phyloP scores from a whole-genome alignment of 2,329 filamentous ascomycete species.

The Epichloe gansuensis region DNA sequence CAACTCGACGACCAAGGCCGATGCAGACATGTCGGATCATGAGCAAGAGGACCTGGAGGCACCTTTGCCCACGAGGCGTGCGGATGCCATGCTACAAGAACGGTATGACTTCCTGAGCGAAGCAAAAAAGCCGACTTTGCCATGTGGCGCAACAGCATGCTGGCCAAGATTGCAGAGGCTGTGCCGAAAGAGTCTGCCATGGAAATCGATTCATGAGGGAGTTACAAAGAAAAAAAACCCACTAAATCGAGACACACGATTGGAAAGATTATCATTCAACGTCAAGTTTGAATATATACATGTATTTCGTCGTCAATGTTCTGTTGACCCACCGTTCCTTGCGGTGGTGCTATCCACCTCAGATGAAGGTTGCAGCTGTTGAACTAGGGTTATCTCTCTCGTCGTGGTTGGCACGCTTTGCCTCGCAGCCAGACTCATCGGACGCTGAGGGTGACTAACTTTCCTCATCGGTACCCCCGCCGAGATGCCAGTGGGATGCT shows the following conservation, averaged over 20 bases:
- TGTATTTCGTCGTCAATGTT: neutral
- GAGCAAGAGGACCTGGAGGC: slow-evolving; percentile 13
- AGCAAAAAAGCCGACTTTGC: slow-evolving; percentile 47
- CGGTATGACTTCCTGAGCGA: slow-evolving; percentile 60
- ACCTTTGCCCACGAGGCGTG: slow-evolving; percentile 33
- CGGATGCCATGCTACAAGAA: slow-evolving; percentile 65
- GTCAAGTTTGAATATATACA: neutral
- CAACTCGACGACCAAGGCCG: slow-evolving; percentile 19
- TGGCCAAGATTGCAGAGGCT: slow-evolving; percentile 42
- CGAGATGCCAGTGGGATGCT: slow-evolving; percentile 5
- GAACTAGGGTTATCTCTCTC: neutral
- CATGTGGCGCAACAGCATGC: slow-evolving; percentile 50
- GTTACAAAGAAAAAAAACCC: neutral
- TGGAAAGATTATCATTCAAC: rapidly evolving
- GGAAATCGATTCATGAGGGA: slow-evolving; percentile 22
- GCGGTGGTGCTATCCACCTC: neutral
- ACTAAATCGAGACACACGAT: too few relatives aligned
- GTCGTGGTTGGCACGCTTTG: neutral
- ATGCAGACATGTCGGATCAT: slow-evolving; percentile 25
- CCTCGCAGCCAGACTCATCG: neutral
- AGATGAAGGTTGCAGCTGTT: neutral
- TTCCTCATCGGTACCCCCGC: neutral
- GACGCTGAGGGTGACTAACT: neutral
- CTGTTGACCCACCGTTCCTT: too few relatives aligned
- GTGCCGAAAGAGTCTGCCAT: slow-evolving; percentile 17